phyloP scores from a whole-genome alignment of 2,329 filamentous ascomycete genomes.

The Chalara sp. region DNA sequence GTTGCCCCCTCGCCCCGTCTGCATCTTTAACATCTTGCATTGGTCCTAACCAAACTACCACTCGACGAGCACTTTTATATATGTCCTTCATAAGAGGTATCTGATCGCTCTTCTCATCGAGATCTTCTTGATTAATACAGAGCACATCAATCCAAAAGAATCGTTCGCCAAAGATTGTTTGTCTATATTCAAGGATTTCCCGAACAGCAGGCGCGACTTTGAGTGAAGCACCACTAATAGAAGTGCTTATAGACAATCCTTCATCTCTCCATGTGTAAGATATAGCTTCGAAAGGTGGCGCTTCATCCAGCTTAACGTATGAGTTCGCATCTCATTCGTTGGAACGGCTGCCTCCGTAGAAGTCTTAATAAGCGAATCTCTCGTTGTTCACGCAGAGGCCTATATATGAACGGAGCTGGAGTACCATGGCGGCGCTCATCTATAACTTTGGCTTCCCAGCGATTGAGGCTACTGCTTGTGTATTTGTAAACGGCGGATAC shows the following conservation, averaged over 20 bases:
- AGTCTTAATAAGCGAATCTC: too few species aligned
- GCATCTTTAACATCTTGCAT: too few species aligned
- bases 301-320: constrained; percentile 3
- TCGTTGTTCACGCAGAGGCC: too few species aligned
- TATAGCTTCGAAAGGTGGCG: neutral
- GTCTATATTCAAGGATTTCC: neutral
- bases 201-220: neutral
- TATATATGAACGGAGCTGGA: too few species aligned
- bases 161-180: neutral
- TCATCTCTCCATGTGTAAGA: neutral
- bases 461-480: too few species aligned
- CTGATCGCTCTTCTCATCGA: constrained; percentile 13
- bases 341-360: too few species aligned
- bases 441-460: too few species aligned
- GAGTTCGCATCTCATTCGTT: too few species aligned
- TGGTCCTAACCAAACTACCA: constrained; percentile 9
- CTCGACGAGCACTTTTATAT: constrained; percentile 11
- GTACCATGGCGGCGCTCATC: too few species aligned
- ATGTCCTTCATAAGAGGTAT: constrained; percentile 17
- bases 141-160: constrained; percentile 14
- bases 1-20: too few species aligned
- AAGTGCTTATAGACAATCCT: neutral
- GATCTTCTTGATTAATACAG: constrained; percentile 16
- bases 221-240: neutral
- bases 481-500: too few species aligned